Evolutionary conservation across 106 monocot genomes (phyloP), one percentile per base, ranked within the genome.

Genomic region (Iris macrosiphon): DNA sequence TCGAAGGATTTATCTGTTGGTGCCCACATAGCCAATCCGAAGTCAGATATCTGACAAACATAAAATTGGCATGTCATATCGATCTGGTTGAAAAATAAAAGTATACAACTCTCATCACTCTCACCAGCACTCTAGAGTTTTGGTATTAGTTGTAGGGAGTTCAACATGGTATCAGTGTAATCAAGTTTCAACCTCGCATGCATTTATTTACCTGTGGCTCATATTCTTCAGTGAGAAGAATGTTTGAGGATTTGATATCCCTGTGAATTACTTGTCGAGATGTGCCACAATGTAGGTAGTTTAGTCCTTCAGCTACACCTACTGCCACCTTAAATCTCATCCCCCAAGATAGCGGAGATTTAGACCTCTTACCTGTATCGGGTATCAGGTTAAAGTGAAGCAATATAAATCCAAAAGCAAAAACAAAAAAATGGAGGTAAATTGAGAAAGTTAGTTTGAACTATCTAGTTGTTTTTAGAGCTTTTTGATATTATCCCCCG

Each of bases 191-290:
- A 6, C 4, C 34, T 35, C 10, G 34, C 34, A 6, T 35, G 34
- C 10, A 35, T 35, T 10, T 22, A 20, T 29, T 24, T 55, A 88
- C 88, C 76, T 72, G 69, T 24, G 81, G 59, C 32, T 82, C 70
- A 52, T 71, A 76, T 31, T 89, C 73, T 29, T 85, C 76, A n/a
- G 63, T 62, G n/a, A 95, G 79, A 60, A 95, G 95, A 45, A 95
- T 85, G 61, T 95, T 89, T 12, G 89, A 89, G 19, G 95, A 95
- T 61, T 95, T 95, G 40, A 89, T 73, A 62, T 95, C 95, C 74
- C 89, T 74, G 50, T 95, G 95, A 60, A 95, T 79, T 30, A 85
- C 75, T 2, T 79, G 68, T 44, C 39, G 52, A 42, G 80, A 48
- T 21, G 62, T 61, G 18, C 52, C 71, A 20, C 19, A 42, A 55